phyloP scores from a whole-genome alignment of 208 protist genomes.

The Trypanosoma platydactyli region DNA sequence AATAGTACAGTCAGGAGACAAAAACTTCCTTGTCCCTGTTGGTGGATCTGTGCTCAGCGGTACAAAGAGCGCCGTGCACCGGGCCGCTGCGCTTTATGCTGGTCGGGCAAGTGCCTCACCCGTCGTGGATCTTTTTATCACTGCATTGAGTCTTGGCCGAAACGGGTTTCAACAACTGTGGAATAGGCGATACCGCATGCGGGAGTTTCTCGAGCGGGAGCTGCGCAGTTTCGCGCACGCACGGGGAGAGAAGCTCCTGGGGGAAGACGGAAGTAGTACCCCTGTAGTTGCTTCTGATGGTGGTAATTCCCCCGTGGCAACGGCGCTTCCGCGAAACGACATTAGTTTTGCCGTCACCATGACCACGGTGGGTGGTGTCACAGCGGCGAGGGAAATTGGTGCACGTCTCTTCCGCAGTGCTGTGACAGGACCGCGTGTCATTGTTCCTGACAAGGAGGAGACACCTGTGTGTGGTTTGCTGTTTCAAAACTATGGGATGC shows the following conservation, averaged over 20 bases:
- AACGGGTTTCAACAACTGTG: conserved; percentile 78
- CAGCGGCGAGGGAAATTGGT: conserved; percentile 49
- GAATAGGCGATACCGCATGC: conserved; percentile 60
- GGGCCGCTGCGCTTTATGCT: conserved; percentile 72
- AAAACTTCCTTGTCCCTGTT: conserved; percentile 99
- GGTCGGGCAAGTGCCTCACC: conserved; percentile 93
- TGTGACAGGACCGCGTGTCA: conserved; percentile 73
- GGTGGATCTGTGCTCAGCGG: conserved; percentile 79
- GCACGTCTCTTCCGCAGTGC: conserved; percentile 68
- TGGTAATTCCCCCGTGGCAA: neutral
- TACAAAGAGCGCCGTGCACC: conserved; percentile 34
- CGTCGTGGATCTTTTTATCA: conserved; percentile 96
- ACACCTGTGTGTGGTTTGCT: conserved; percentile 40
- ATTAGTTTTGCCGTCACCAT: conserved; percentile 88
- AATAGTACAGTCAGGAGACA: conserved; percentile 97
- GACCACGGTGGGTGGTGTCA: conserved; percentile 11
- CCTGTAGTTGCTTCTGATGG: conserved; percentile 9
- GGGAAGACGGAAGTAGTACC: conserved; percentile 27
- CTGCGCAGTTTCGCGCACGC: conserved; percentile 55
- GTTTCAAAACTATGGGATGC: conserved; percentile 70
- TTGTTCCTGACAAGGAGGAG: conserved; percentile 38
- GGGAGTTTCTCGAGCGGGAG: conserved; percentile 36
- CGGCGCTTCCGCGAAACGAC: conserved; percentile 69
- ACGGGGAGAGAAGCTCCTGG: conserved; percentile 52
- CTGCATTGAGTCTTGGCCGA: conserved; percentile 93